Percentiles rank a stretch among this genome's conserved stretches.
phyloP scores from a whole-genome alignment of 208 protist species.

The Herpetomonas tarakana region DNA sequence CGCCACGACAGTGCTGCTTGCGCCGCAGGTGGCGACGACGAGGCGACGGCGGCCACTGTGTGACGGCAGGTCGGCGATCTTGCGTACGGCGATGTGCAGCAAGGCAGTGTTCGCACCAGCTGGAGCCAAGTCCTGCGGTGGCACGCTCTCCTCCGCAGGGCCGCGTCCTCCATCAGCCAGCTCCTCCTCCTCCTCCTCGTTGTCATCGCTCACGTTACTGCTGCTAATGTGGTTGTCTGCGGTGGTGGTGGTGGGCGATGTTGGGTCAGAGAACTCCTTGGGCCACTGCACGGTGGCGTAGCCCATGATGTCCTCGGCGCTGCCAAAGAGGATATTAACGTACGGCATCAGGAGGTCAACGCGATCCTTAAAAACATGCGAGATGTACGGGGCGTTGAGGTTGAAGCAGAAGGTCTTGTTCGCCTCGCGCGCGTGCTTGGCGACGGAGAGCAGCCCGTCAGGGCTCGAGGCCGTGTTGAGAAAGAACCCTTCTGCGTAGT shows the following conservation, averaged over 20 bases:
- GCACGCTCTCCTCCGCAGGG: not conserved
- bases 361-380: slow-evolving; percentile 82
- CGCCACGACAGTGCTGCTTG: slow-evolving; percentile 78
- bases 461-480: slow-evolving; percentile 93
- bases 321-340: slow-evolving; percentile 95
- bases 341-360: slow-evolving; percentile 86
- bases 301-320: slow-evolving; percentile 90
- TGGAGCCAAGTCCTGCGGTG: slow-evolving; percentile 1
- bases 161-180: too few relatives aligned
- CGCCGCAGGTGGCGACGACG: slow-evolving; percentile 93
- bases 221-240: not conserved
- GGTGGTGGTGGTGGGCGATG: not conserved
- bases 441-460: slow-evolving; percentile 62
- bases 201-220: not conserved
- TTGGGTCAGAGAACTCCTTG: slow-evolving; percentile 31
- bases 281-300: slow-evolving; percentile 61
- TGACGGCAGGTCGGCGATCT: slow-evolving; percentile 59
- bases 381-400: slow-evolving; percentile 94
- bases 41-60: slow-evolving; percentile 59
- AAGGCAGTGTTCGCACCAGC: not conserved
- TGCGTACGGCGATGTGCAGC: slow-evolving; percentile 36
- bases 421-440: slow-evolving; percentile 74
- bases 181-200: too few relatives aligned
- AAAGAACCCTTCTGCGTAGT: slow-evolving; percentile 94
- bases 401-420: slow-evolving; percentile 95